Evolutionary conservation across 441 rosid genomes (phyloP), one percentile per base, ranked within the genome.

Genomic region (Aquilaria agallochum): DNA sequence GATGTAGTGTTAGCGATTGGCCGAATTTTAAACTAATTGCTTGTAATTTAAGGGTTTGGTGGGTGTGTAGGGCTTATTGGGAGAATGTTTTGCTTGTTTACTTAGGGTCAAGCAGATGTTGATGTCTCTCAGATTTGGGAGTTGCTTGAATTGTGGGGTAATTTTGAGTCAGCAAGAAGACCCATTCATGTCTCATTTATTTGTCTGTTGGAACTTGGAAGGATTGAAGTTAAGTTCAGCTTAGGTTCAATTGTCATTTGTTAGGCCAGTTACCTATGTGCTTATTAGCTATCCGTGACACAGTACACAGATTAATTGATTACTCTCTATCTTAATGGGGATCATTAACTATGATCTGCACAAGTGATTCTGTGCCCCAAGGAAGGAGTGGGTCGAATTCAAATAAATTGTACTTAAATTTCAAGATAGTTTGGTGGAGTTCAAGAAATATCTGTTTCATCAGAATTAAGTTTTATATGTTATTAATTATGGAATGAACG

Each of bases 211-310:
- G 42, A 54, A 30, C 68, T 59, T 56, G 53, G 40, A 55, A 44
- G 50, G 52, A 53, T 56, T 55, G 46, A 48, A 64, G 8, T 66
- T 60, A 66, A 73, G 31, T 66, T 67, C 71, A 74, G 68, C 54
- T 55, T 68, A 60, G 57, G 64, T 68, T 61, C 67, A 54, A 59
- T 62, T 36, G 42, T 8, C 42, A 8, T 36, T 36, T 36, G 42
- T 36, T 36, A 36, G 42, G 42, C 7, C 42, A 36, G 42, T 36
- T 36, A 1, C 42, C 2, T 3, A 36, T 36, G 42, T 36, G 58
- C 67, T 66, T 62, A 47, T 74, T 62, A 58, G 66, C 79, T 67
- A 70, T 72, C 79, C 27, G 27, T 36, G 6, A 36, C 15, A 4
- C 42, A 36, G 42, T 20, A 20, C 27, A 20, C 27, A 20, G 27